These are phyloP conservation scores for cucumber (Cucumis sativus) DNA, from an alignment of 306 rosid genomes.

Conservation along the genomic window Cucumber_9930_V3 NC_026657.2:8549501-8550000, in stretches of 20 bases:
- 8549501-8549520: constrained; percentile 56
- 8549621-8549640: not conserved
- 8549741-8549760: not conserved
- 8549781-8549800: not conserved
- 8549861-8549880: not conserved
- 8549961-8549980: not conserved
- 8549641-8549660: not conserved
- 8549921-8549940: not conserved
- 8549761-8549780: not conserved
- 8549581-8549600: constrained; percentile 44
- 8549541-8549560: constrained; percentile 47
- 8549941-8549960: not conserved
- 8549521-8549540: constrained; percentile 34
- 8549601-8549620: constrained; percentile 31
- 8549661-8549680: not conserved
- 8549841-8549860: not conserved
- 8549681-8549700: not conserved
- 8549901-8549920: not conserved
- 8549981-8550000: not conserved
- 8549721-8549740: not conserved
- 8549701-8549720: not conserved
- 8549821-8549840: not conserved
- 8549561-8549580: constrained; percentile 47
- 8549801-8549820: not conserved
- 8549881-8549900: not conserved